Conservation (phyloP, 1,284 basidiomycete species). For the Puccinia polysora region DNA sequence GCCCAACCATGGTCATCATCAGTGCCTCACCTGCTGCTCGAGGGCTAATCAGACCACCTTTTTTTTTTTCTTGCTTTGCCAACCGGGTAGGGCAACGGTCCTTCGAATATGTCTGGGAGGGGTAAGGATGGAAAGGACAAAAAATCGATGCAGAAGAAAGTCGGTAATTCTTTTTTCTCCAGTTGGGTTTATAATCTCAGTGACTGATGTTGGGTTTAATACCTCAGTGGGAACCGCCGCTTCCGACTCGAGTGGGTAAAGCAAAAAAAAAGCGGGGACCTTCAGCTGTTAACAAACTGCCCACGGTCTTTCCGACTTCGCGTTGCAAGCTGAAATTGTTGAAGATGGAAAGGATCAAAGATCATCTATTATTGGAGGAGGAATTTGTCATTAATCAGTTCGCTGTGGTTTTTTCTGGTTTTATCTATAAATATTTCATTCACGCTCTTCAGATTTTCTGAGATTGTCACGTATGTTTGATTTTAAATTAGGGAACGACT, state of each 20-base stretch:
- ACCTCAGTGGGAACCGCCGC: constrained; percentile 96
- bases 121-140: constrained; percentile 44
- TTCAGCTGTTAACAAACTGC: constrained; percentile 82
- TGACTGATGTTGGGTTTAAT: constrained; percentile 2
- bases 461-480: not conserved
- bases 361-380: constrained; percentile 93
- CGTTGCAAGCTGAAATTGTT: constrained; percentile 92
- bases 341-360: constrained; percentile 96
- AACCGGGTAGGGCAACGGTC: constrained; percentile 37
- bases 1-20: too few species aligned
- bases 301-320: constrained; percentile 87
- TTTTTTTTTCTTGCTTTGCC: not conserved
- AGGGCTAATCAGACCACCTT: too few species aligned
- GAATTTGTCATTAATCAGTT: constrained; percentile 44
- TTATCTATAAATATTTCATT: too few species aligned
- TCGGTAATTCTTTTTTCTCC: not conserved
- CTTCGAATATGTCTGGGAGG: constrained; percentile 39
- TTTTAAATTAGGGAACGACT: constrained; percentile 46
- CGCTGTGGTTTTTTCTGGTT: not conserved
- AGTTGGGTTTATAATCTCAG: not conserved
- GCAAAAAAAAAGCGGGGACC: constrained; percentile 76
- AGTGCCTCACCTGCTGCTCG: too few species aligned
- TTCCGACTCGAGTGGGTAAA: constrained; percentile 95
- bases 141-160: constrained; percentile 42
- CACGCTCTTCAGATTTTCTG: too few species aligned